Conservation (phyloP, 345 rosid species). For the Pseudoturritis turrita region DNA sequence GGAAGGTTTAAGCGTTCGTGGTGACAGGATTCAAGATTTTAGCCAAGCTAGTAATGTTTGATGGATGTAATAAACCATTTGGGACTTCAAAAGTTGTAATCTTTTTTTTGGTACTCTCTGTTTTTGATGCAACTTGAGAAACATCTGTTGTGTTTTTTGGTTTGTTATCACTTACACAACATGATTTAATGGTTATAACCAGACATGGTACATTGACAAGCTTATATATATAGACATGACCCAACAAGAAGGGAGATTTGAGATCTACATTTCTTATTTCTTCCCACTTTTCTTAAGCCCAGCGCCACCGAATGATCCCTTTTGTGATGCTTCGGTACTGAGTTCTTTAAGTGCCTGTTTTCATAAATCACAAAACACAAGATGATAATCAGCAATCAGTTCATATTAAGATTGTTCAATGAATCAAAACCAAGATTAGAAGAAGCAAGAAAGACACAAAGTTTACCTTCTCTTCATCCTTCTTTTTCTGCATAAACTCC, state of each 20-base stretch:
- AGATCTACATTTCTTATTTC: constrained; percentile 45
- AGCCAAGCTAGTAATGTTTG: constrained; percentile 7
- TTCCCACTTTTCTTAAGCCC: constrained; percentile 96
- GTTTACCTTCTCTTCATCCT: constrained; percentile 45
- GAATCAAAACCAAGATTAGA: not conserved
- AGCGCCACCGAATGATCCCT: constrained; percentile 75
- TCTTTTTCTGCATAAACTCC: constrained; percentile 63
- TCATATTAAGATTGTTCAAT: not conserved
- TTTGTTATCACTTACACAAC: not conserved
- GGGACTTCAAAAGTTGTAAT: not conserved
- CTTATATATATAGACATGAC: not conserved
- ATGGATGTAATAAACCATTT: not conserved
- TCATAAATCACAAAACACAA: not conserved
- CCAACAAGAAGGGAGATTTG: constrained; percentile 3
- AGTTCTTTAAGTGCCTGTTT: constrained; percentile 81
- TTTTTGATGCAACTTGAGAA: too few relatives aligned
- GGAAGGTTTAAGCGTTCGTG: constrained; percentile 18
- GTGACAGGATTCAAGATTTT: constrained; percentile 29
- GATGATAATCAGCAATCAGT: not conserved
- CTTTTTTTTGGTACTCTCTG: not conserved
- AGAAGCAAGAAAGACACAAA: not conserved
- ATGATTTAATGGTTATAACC: not conserved
- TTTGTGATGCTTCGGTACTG: constrained; percentile 66
- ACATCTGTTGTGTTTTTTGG: not conserved
- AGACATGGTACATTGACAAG: not conserved